Evolutionary conservation across 2,329 filamentous ascomycete species (phyloP), one percentile per base, ranked within the genome.

Genomic region (Monilinia fructicola): DNA sequence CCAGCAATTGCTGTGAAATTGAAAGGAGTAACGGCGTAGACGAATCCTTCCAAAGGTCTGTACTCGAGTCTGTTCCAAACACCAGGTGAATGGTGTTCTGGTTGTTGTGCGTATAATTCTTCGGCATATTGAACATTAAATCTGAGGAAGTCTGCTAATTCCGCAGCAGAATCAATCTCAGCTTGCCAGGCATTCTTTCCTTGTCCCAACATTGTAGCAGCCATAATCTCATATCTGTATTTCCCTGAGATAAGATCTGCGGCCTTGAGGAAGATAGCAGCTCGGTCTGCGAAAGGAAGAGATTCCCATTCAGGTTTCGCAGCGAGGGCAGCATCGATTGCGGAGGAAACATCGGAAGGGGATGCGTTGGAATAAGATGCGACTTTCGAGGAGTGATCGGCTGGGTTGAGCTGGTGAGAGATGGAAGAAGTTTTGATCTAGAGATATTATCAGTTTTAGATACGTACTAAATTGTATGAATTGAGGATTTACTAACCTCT

Each of bases 101-200:
- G 94, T 80, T 98, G 95, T 76, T 92, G 88, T 44, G 86, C 85
- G 77, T 97, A 97, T 67, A 97, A 81, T 77, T 97, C 91, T 80
- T 97, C 90, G 31, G 94, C 94, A 76, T 96, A 97, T 78, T 93
- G 88, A 65, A 97, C 93, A 76, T 95, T 95, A 83, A 97, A 97
- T 76, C 92, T 87, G 76, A 97, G 82, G 80, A 98, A 97, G 78
- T 98, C 95, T 73, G 87, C 90, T 73, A 96, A 81, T 83, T 98
- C 95, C 11, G 94, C 95, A 23, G 93, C 94, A 52, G 93, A 85
- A 79, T 98, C 94, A 71, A 98, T 98, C 84, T 98, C 94, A 21
- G 95, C 94, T 80, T 98, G 94, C 93, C 93, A 98, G 59, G 92
- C 92, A 78, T 97, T 98, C 86, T 98, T 98, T 75, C 95, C 94